These are phyloP conservation scores for Backusella parvicylindrica DNA, from an alignment of 192 early-diverging fungal species.

Conservation along the genomic window DNA sequence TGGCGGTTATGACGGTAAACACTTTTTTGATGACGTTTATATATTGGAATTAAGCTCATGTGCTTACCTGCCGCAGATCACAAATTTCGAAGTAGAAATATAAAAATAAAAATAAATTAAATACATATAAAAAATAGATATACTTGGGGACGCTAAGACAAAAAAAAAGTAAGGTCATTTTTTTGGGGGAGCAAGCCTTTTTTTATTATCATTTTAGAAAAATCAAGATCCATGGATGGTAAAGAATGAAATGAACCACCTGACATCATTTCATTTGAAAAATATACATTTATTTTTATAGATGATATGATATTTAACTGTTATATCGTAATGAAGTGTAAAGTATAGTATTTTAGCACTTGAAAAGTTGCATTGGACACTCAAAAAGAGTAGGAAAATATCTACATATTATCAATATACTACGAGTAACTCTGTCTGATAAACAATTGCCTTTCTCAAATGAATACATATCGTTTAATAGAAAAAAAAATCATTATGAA, in stretches of 20 bases:
- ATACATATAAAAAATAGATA: neutral
- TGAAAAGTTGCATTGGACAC: neutral
- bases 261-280: neutral
- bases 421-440: neutral
- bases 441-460: too few species aligned
- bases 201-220: neutral
- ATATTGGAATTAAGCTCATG: slow-evolving; percentile 77
- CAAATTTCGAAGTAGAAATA: slow-evolving; percentile 67
- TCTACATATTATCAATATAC: neutral
- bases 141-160: neutral
- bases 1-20: slow-evolving; percentile 84
- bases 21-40: slow-evolving; percentile 82
- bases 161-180: neutral
- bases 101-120: neutral
- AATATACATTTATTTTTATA: neutral
- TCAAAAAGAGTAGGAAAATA: neutral
- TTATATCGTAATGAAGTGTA: neutral
- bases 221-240: neutral
- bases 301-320: neutral
- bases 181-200: neutral
- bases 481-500: too few species aligned
- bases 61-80: slow-evolving; percentile 88
- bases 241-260: neutral
- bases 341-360: neutral
- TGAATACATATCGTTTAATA: too few species aligned